Evolutionary conservation across 352 stramenopile genomes (phyloP).

Genomic region (Pythium sp.): DNA sequence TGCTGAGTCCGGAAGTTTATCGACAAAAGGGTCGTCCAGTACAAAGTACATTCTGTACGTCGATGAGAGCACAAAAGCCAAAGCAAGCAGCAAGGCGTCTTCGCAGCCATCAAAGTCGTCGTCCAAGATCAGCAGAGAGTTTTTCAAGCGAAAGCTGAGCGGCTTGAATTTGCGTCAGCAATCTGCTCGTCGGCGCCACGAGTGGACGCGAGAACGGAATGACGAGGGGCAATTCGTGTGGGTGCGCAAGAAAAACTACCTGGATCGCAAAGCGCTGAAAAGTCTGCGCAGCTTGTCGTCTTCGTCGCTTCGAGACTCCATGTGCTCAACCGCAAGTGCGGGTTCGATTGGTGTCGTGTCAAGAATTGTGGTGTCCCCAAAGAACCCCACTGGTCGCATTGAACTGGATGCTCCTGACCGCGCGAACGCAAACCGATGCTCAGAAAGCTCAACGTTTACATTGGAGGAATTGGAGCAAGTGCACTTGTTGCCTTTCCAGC

Average conservation of each 20-base stretch:
- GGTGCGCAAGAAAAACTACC: constrained; percentile 73
- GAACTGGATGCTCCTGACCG: constrained; percentile 71
- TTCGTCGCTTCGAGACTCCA: constrained; percentile 63
- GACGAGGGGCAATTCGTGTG: constrained; percentile 79
- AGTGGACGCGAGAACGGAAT: constrained; percentile 80
- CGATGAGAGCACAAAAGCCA: constrained; percentile 52
- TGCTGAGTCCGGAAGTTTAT: constrained; percentile 28
- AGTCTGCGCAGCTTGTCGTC: constrained; percentile 57
- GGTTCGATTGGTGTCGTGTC: constrained; percentile 76
- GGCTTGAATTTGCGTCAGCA: constrained; percentile 77
- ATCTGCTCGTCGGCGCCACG: constrained; percentile 75
- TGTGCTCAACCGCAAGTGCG: constrained; percentile 54
- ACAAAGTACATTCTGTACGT: constrained; percentile 77
- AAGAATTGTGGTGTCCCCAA: constrained; percentile 68
- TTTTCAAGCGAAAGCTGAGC: constrained; percentile 79
- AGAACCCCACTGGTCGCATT: constrained; percentile 68
- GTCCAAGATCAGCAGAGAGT: constrained; percentile 53
- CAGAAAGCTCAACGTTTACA: constrained; percentile 60
- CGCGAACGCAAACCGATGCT: constrained; percentile 51
- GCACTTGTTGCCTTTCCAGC: constrained; percentile 69
- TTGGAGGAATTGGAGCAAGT: constrained; percentile 75
- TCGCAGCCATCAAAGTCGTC: constrained; percentile 26
- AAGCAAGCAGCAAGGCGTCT: constrained; percentile 19
- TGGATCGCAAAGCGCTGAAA: constrained; percentile 73
- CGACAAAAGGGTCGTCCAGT: constrained; percentile 31